phyloP scores from a whole-genome alignment of 306 rosid species.

The Malus sylvestris region DNA sequence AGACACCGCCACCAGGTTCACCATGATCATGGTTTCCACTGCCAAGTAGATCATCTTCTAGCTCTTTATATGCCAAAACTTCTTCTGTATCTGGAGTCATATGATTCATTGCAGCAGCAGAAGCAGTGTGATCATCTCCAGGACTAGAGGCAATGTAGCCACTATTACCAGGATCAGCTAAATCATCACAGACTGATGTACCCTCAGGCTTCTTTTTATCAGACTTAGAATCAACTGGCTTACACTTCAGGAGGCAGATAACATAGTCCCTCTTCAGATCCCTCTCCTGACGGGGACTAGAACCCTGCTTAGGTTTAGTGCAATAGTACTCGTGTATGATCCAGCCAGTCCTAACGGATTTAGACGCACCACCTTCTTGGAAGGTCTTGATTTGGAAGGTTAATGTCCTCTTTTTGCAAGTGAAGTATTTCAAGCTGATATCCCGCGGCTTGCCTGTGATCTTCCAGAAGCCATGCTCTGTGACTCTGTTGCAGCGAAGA shows the following conservation, averaged over 20 bases:
- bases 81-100: constrained; percentile 1
- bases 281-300: background rate
- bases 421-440: constrained; percentile 10
- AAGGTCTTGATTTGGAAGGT: constrained; percentile 14
- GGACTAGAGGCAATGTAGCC: constrained; percentile 1
- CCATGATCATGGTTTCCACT: background rate
- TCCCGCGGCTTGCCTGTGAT: constrained; percentile 34
- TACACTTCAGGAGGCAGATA: constrained; percentile 37
- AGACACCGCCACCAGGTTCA: background rate
- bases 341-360: constrained; percentile 27
- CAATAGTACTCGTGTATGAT: constrained; percentile 50
- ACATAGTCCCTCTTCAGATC: constrained; percentile 38
- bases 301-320: background rate
- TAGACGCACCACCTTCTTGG: constrained; percentile 21
- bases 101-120: background rate
- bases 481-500: constrained; percentile 28
- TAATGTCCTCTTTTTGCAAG: constrained; percentile 49
- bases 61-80: background rate
- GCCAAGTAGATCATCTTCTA: background rate
- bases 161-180: background rate
- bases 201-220: background rate
- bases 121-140: background rate
- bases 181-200: constrained; percentile 2
- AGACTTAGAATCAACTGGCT: background rate
- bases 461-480: constrained; percentile 49